Base-by-base conservation (phyloP, 192 early-diverging fungal genomes). In the Linnemannia exigua region DNA sequence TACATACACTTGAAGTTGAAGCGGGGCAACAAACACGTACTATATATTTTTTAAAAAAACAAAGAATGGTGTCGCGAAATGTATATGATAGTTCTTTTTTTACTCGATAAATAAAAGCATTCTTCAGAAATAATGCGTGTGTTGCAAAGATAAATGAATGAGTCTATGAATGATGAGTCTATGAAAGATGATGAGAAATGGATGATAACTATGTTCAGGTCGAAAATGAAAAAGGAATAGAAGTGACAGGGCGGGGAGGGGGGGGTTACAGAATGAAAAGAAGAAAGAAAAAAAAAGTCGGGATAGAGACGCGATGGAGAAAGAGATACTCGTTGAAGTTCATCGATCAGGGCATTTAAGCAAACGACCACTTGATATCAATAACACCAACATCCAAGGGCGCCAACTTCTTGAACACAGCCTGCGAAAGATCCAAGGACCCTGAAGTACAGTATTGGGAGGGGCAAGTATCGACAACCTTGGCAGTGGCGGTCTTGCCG, bases 401-500 rank as follows among this genome's bases (percentile, higher is more conserved):
- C 1, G 87, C 87, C 16, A 90, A 52, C 51, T 79, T 7, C 67
- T 84, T 73, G 77, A 90, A 90, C n/a, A 79, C 75, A 46, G 84
- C 76, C 72, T 83, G 84, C 2, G 87, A 87, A 9, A 89, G 70
- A 72, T 89, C 88, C 58, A 89, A 51, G 15, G 88, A 71, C 35
- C 83, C 72, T 5, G 52, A 58, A 37, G 44, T 33, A 51, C 90
- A 91, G 33, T 70, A 87, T 46, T 69, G 47, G 33, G 75, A 66
- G 8, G 90, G 90, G 78, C 90, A 91, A 14, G 88, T 87, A 74
- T 91, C 90, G 1, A 87, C 88, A 19, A 91, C 88, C 1, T 58
- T 88, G 72, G 78, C 86, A 2, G 47, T 28, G 20, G 77, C 81
- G 35, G 79, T 66, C 70, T 82, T 84, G 35, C 83, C 84, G 7